Base-by-base conservation (phyloP, 2,329 filamentous ascomycete genomes). In the Orbilia ellipsospora region DNA sequence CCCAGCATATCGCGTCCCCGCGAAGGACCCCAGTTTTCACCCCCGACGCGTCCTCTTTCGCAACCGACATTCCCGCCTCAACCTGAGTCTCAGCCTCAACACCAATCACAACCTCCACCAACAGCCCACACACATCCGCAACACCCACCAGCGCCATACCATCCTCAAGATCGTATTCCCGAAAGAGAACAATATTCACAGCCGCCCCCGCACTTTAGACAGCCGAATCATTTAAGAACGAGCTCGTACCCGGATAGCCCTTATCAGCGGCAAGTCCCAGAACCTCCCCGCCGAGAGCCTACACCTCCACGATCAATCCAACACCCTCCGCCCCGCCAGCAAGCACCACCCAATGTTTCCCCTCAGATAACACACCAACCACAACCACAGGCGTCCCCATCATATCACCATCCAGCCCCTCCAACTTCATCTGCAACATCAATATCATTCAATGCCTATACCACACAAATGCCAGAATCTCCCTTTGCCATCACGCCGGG, bases 381-480 rank as follows among this genome's bases (percentile, higher is more conserved):
- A 2, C 62, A 70, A 18, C 73, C 65, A 2, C 65, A 69, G 10
- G 28, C 77, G 16, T 77, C 79, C 2, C 77, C 78, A 6, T 77
- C 77, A 23, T 78, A 78, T 23, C 73, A 78, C n/a, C 79, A 78
- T 2, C 77, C 74, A 3, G 66, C 77, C 28, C 74, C 78, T 26
- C 74, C 73, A 8, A 77, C 73, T 28, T 75, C 73, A 1, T 76
- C 78, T n/a, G 77, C 73, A 7, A 77, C 77, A 4, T 77, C 77
- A 5, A 59, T 78, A 16, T 64, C 78, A n/a, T 79, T 79, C 31
- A 78, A 74, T 36, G 79, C 73, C 51, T 80, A 80, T 20, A 78
- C 78, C 6, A 78, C 78, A 2, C 73, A 76, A 31, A 80, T 80
- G 79, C 79, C 79, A 13, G 78, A 78, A 18, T 79, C 78, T 7